phyloP scores from a whole-genome alignment of 176 grass and related monocot species.

The Aegilops tauschii region DNA sequence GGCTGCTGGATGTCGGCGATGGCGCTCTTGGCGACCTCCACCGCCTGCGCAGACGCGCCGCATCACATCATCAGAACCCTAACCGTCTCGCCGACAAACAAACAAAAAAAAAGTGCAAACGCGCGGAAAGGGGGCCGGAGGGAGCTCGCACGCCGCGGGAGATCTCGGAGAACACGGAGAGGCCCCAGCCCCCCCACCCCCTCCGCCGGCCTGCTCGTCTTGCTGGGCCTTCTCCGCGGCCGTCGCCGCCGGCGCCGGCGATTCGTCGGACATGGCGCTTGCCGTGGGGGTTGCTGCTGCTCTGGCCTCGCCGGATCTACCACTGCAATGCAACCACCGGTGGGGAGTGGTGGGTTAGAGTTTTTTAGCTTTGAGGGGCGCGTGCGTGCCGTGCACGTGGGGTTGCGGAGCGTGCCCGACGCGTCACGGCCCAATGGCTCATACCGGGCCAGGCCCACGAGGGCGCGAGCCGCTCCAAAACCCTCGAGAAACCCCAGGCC shows the following conservation, averaged over 20 bases:
- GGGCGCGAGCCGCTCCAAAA: background rate
- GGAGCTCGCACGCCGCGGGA: slow-evolving; percentile 59
- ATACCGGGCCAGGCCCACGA: background rate
- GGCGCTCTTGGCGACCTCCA: slow-evolving; percentile 85
- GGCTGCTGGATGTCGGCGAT: slow-evolving; percentile 63
- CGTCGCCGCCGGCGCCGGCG: background rate
- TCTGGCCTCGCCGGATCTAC: slow-evolving; percentile 37
- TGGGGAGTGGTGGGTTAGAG: background rate
- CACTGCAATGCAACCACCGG: slow-evolving; percentile 51
- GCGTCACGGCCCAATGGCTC: background rate
- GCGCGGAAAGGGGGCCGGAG: background rate
- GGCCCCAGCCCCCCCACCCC: slow-evolving; percentile 93
- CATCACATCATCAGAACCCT: slow-evolving; percentile 33
- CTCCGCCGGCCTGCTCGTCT: slow-evolving; percentile 32
- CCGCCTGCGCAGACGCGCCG: slow-evolving; percentile 51
- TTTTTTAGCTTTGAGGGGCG: background rate
- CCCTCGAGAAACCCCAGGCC: slow-evolving; percentile 30
- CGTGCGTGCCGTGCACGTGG: slow-evolving; percentile 27
- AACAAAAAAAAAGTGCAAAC: background rate
- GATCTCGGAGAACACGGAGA: slow-evolving; percentile 92
- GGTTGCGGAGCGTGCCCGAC: background rate
- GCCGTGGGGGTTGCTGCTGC: slow-evolving; percentile 12
- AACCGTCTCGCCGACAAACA: background rate
- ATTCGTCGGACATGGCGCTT: slow-evolving; percentile 56
- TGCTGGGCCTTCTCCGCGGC: slow-evolving; percentile 10